These are phyloP conservation scores for Eimeria acervulina DNA, from an alignment of 169 alveolate species.

Conservation along the genomic window DNA sequence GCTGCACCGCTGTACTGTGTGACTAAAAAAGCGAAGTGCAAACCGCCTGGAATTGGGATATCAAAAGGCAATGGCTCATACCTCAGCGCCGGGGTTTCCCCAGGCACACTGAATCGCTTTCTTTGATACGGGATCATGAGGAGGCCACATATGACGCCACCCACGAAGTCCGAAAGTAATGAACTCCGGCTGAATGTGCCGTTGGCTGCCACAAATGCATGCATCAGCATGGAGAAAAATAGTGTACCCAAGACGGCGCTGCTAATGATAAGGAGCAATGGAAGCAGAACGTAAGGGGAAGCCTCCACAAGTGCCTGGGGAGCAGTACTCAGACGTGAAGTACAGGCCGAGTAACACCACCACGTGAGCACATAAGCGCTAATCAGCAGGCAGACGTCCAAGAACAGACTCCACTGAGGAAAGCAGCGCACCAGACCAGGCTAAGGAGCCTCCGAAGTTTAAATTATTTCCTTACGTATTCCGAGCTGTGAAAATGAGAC, in stretches of 20 bases:
- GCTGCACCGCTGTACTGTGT: background rate
- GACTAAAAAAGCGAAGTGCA: background rate
- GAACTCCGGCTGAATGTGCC: constrained; percentile 73
- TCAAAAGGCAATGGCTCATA: background rate
- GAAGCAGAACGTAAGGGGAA: constrained; percentile 53
- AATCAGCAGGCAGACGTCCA: background rate
- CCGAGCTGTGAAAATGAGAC: background rate
- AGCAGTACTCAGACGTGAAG: constrained; percentile 42
- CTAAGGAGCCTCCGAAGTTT: background rate
- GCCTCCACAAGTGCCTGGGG: constrained; percentile 74
- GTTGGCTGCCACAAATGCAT: constrained; percentile 81
- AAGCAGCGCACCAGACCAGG: background rate
- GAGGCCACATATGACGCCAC: constrained; percentile 53
- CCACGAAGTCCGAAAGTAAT: constrained; percentile 68
- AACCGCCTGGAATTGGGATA: background rate
- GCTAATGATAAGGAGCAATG: constrained; percentile 62
- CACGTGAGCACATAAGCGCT: constrained; percentile 58
- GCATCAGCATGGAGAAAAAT: constrained; percentile 76
- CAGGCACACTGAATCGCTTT: constrained; percentile 71
- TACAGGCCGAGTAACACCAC: constrained; percentile 69
- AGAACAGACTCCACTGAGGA: constrained; percentile 44
- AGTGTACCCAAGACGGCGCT: constrained; percentile 68
- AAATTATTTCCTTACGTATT: background rate
- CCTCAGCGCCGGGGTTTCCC: constrained; percentile 76
- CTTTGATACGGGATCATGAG: constrained; percentile 81